Evolutionary conservation across 805 yeast species (phyloP).

Genomic region (Metschnikowia peoriensis): DNA sequence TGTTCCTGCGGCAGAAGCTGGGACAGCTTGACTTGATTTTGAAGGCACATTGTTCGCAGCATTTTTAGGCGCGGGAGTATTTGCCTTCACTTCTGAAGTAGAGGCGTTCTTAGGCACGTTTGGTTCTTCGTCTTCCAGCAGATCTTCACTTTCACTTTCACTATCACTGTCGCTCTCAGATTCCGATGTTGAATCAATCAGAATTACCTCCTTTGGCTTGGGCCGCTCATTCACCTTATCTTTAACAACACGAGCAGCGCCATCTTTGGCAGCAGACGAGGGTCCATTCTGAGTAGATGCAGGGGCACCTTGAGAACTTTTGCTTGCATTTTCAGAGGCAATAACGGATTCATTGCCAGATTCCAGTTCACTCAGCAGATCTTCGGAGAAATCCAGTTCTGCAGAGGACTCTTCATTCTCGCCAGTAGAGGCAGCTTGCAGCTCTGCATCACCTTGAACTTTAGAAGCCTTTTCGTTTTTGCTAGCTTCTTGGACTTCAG

Average conservation of each 20-base stretch:
- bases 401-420: neutral
- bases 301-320: neutral
- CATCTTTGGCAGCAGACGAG: neutral
- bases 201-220: neutral
- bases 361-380: neutral
- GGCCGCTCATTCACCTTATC: neutral
- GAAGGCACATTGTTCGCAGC: too few relatives aligned
- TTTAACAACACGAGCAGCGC: neutral
- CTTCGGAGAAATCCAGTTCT: neutral
- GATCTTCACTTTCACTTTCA: neutral
- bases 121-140: neutral
- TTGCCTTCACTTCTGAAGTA: neutral
- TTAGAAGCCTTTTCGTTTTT: neutral
- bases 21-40: neutral
- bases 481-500: neutral
- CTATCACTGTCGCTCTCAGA: neutral
- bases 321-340: too few relatives aligned
- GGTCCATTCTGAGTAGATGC: neutral
- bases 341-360: neutral
- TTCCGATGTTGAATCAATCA: slow-evolving; percentile 2
- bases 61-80: neutral
- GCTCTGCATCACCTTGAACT: neutral
- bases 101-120: neutral
- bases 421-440: neutral
- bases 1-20: neutral